Evolutionary conservation across 805 yeast species (phyloP).

Genomic region (Nakazawaea populi): DNA sequence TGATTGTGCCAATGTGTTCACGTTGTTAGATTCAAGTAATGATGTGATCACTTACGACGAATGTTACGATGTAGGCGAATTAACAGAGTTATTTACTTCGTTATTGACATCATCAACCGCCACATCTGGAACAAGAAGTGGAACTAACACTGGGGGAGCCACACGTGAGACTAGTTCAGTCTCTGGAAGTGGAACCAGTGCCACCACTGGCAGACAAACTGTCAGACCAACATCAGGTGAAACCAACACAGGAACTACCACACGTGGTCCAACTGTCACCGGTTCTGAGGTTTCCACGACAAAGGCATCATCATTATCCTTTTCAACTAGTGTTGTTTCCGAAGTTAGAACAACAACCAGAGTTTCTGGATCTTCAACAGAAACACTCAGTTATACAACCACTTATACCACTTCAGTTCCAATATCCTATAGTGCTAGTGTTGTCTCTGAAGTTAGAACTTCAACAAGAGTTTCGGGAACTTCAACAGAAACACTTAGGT

Average conservation of each 20-base stretch:
- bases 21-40: conserved; percentile 4
- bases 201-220: too few relatives aligned
- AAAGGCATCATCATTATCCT: neutral
- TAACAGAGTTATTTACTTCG: neutral
- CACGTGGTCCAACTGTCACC: too few relatives aligned
- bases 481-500: neutral
- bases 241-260: too few relatives aligned
- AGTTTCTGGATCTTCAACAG: neutral
- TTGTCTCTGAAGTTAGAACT: neutral
- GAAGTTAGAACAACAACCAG: neutral
- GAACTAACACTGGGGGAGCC: too few relatives aligned
- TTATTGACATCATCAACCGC: neutral
- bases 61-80: conserved; percentile 7
- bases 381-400: neutral
- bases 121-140: neutral
- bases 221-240: too few relatives aligned
- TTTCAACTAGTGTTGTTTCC: neutral
- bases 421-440: neutral
- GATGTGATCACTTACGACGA: conserved; percentile 8
- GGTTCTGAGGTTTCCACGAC: too few relatives aligned
- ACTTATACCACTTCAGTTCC: neutral
- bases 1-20: conserved; percentile 9
- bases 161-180: too few relatives aligned
- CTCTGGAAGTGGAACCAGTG: too few relatives aligned
- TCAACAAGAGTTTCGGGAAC: neutral